Evolutionary conservation across 352 stramenopile genomes (phyloP), one percentile per base, ranked within the genome.

Genomic region (Pythium grandisporangium): DNA sequence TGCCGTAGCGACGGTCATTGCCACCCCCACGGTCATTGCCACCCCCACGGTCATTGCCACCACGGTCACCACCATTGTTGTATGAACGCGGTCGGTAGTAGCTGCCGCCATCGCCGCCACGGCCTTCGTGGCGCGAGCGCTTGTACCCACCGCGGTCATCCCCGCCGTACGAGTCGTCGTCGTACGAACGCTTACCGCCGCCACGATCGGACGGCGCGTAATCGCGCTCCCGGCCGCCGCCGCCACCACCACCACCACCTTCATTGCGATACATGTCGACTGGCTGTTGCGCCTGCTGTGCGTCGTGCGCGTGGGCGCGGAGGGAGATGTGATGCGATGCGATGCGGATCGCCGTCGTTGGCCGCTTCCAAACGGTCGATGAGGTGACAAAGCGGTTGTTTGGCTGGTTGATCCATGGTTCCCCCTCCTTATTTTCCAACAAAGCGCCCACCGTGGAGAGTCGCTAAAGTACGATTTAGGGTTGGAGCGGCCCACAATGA

Each of bases 101-200:
- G 37, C 35, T 49, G 24, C 24, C 16, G 25, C 45, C 43, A 21
- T 25, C 30, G 20, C 53, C 43, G 37, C 43, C 42, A 40, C 61
- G 56, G 23, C 69, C 57, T 44, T 87, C 70, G 34, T 74, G 53
- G 11, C 70, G 66, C 27, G 66, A 70, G 48, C 77, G 69, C 53
- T 87, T 85, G 63, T 77, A 70, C 39, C 59, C 62, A 44, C 60
- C 50, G 30, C 57, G 45, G 30, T 55, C 43, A 20, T 69, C 54
- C 35, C 59, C 55, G 20, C 42, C 45, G 33, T 39, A 40, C 45
- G 71, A 50, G 30, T 59, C 50, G 33, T 78, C 70, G 39, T 87
- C 66, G 45, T 75, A 67, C 29, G 77, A 81, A 37, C 78, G 78
- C 58, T 86, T 84, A 42, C 62, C 57, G 14, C 63, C 66, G 4